phyloP scores from a whole-genome alignment of 257 asterid species.

The Voacanga thouarsii region DNA sequence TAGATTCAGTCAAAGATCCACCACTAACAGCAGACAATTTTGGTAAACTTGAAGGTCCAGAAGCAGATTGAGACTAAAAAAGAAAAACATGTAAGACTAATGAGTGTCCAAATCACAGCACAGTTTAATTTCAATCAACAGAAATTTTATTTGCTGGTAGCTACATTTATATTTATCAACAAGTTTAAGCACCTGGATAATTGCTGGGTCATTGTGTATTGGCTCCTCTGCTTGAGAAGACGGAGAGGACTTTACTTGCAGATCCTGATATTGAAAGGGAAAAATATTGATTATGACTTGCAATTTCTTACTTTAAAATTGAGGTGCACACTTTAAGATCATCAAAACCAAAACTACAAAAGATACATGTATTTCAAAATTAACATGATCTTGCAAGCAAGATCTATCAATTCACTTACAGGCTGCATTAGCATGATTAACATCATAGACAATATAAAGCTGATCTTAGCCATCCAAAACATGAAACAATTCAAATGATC shows the following conservation, averaged over 20 bases:
- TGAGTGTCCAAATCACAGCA: background rate
- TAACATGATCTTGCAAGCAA: background rate
- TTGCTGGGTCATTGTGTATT: conserved; percentile 61
- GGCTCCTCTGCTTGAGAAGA: conserved; percentile 52
- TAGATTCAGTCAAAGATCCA: conserved; percentile 40
- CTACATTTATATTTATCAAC: background rate
- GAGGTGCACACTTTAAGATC: background rate
- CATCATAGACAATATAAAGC: too few species aligned
- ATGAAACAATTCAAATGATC: background rate
- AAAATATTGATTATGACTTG: background rate
- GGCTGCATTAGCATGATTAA: background rate
- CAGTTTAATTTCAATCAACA: background rate
- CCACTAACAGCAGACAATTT: conserved; percentile 32
- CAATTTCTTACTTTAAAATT: background rate
- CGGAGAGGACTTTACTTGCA: conserved; percentile 59
- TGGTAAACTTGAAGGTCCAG: conserved; percentile 39
- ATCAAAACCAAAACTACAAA: background rate
- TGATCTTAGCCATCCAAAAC: background rate
- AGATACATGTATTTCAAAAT: background rate
- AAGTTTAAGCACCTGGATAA: conserved; percentile 56
- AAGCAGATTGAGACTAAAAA: conserved; percentile 43
- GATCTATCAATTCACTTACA: background rate
- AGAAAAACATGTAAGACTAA: background rate
- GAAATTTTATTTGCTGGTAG: background rate
- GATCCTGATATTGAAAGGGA: conserved; percentile 45